These are phyloP conservation scores for Microbotryum lychnidis-dioicae DNA, from an alignment of 1,284 basidiomycete species.

Conservation along the genomic window DNA sequence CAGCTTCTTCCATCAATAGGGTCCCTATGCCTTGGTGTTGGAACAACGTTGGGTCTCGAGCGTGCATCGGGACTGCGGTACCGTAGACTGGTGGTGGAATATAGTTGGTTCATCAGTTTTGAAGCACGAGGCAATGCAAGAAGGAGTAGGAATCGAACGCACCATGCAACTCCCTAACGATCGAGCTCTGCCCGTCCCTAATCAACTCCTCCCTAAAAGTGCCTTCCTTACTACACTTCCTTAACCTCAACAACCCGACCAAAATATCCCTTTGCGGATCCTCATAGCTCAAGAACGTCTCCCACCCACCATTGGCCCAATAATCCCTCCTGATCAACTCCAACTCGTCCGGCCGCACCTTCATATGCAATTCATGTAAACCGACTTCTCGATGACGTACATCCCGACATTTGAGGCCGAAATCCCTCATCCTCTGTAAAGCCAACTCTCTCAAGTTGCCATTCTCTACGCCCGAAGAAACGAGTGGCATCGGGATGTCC, in stretches of 20 bases:
- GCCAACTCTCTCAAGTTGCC: slow-evolving; percentile 95
- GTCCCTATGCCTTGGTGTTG: slow-evolving; percentile 98
- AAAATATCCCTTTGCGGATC: slow-evolving; percentile 96
- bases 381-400: slow-evolving; percentile 98
- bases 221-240: slow-evolving; percentile 84
- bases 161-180: slow-evolving; percentile 73
- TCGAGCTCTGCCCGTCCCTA: slow-evolving; percentile 72
- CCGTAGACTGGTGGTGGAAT: slow-evolving; percentile 70
- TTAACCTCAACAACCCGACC: slow-evolving; percentile 80
- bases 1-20: slow-evolving; percentile 97
- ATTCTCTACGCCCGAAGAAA: slow-evolving; percentile 95
- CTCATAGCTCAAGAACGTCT: slow-evolving; percentile 98
- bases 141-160: background rate
- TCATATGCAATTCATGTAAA: slow-evolving; percentile 97
- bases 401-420: slow-evolving; percentile 94
- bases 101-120: background rate
- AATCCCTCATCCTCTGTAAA: slow-evolving; percentile 96
- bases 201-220: slow-evolving; percentile 92
- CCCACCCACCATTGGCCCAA: slow-evolving; percentile 90
- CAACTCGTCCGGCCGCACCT: slow-evolving; percentile 82
- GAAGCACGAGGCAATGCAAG: too few relatives aligned
- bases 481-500: slow-evolving; percentile 90
- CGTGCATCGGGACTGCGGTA: slow-evolving; percentile 93
- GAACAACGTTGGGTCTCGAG: slow-evolving; percentile 85
- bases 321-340: slow-evolving; percentile 97